Percentiles rank a stretch among this genome's conserved stretches.
phyloP scores from a whole-genome alignment of 2,329 filamentous ascomycete genomes.

The Apiospora rasikravindrae region DNA sequence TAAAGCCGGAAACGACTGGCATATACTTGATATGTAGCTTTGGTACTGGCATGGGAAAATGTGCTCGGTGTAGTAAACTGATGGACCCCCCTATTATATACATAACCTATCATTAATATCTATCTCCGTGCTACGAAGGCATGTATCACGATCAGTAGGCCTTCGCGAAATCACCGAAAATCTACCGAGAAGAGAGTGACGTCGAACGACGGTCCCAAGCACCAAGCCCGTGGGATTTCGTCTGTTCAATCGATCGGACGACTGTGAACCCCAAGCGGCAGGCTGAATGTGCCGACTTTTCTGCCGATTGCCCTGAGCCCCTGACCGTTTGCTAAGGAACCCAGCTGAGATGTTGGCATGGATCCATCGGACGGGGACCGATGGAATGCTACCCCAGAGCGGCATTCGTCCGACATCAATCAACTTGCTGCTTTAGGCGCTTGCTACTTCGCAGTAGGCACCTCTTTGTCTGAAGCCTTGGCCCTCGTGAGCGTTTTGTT shows the following conservation, averaged over 20 bases:
- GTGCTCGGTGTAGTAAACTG: background rate
- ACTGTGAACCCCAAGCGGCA: background rate
- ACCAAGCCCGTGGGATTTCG: background rate
- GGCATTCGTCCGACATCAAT: background rate
- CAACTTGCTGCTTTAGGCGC: background rate
- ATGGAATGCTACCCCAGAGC: conserved; percentile 5
- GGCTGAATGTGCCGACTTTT: background rate
- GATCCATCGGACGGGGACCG: background rate
- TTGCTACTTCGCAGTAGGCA: background rate
- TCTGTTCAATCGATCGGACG: conserved; percentile 1
- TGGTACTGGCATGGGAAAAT: background rate
- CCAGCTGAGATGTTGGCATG: background rate
- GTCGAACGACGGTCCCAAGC: background rate
- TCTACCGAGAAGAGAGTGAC: background rate
- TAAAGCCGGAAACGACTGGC: background rate
- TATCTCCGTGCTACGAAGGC: background rate
- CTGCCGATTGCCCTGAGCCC: conserved; percentile 5
- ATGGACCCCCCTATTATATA: background rate
- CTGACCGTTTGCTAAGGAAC: background rate
- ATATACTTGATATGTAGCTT: background rate
- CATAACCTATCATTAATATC: background rate
- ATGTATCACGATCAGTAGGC: background rate
- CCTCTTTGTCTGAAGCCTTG: too few species aligned
- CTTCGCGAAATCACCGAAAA: background rate
- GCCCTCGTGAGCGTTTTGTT: background rate